Percentiles rank a stretch among this genome's conserved stretches.
phyloP scores from a whole-genome alignment of 257 asterid species.

The Jacaranda mimosifolia region DNA sequence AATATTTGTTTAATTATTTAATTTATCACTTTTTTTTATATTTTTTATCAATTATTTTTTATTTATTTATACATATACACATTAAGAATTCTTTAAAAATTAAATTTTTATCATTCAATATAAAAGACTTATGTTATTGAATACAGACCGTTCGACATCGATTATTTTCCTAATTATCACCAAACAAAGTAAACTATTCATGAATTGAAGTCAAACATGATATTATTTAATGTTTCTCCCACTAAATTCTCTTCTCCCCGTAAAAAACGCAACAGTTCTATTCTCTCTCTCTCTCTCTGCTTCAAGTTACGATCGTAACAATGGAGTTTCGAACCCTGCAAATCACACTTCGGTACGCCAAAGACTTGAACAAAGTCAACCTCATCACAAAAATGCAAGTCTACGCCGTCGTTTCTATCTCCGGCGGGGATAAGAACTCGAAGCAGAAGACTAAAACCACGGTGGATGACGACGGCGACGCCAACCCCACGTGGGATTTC shows the following conservation, averaged over 20 bases:
- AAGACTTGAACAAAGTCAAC: constrained; percentile 67
- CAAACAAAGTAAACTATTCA: too few species aligned
- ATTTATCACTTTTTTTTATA: too few species aligned
- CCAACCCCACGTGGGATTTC: constrained; percentile 73
- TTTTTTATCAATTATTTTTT: too few species aligned
- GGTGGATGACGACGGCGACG: constrained; percentile 56
- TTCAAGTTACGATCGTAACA: background rate
- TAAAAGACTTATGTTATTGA: too few species aligned
- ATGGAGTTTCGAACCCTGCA: constrained; percentile 68
- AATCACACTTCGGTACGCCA: constrained; percentile 60
- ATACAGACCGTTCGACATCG: too few species aligned
- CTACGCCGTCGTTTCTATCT: constrained; percentile 63
- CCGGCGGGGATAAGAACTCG: constrained; percentile 53
- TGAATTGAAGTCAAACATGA: too few species aligned
- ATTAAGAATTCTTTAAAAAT: too few species aligned
- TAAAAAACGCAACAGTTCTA: background rate
- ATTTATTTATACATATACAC: too few species aligned
- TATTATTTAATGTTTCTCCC: too few species aligned
- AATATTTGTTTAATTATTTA: too few species aligned
- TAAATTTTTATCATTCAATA: too few species aligned
- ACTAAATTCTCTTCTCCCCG: background rate
- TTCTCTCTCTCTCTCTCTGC: background rate
- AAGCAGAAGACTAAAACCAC: constrained; percentile 58
- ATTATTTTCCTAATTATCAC: too few species aligned
- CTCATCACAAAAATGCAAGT: constrained; percentile 68